A percentile compares a stretch with the other conserved stretches of the same genome.
phyloP scores from a whole-genome alignment of 2,329 filamentous ascomycete genomes.

The Fusarium sp. region DNA sequence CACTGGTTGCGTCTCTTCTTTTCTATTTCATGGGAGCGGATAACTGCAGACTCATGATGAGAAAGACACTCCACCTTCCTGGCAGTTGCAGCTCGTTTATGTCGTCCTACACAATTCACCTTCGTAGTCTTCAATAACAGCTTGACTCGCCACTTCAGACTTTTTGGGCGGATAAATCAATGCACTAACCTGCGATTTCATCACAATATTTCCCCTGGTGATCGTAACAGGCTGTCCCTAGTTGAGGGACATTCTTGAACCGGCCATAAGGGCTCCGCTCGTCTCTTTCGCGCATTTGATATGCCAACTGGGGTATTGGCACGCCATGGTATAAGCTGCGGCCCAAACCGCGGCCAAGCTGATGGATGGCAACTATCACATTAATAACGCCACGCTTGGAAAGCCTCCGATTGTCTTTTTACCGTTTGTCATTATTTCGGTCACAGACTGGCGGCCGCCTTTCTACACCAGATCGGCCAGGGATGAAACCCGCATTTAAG shows the following conservation, averaged over 20 bases:
- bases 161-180: background rate
- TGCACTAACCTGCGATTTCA: slow-evolving; percentile 15
- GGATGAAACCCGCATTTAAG: slow-evolving; percentile 18
- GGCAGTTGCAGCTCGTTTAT: slow-evolving; percentile 40
- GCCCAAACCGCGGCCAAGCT: slow-evolving; percentile 42
- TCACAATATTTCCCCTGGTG: slow-evolving; percentile 29
- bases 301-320: slow-evolving; percentile 19
- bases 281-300: slow-evolving; percentile 26
- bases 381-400: slow-evolving; percentile 36
- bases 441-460: slow-evolving; percentile 18
- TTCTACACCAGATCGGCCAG: slow-evolving; percentile 11
- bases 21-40: slow-evolving; percentile 18
- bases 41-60: slow-evolving; percentile 31
- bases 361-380: slow-evolving; percentile 33
- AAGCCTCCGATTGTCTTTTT: slow-evolving; percentile 19
- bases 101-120: slow-evolving; percentile 32
- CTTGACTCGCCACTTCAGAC: slow-evolving; percentile 1
- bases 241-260: slow-evolving; percentile 25
- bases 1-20: slow-evolving; percentile 6
- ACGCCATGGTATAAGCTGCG: slow-evolving; percentile 37
- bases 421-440: background rate
- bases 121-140: slow-evolving; percentile 10
- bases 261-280: slow-evolving; percentile 32
- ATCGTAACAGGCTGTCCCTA: slow-evolving; percentile 22
- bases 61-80: slow-evolving; percentile 23